Base-by-base conservation (phyloP, 805 yeast genomes). In the Candida yuanshanica region DNA sequence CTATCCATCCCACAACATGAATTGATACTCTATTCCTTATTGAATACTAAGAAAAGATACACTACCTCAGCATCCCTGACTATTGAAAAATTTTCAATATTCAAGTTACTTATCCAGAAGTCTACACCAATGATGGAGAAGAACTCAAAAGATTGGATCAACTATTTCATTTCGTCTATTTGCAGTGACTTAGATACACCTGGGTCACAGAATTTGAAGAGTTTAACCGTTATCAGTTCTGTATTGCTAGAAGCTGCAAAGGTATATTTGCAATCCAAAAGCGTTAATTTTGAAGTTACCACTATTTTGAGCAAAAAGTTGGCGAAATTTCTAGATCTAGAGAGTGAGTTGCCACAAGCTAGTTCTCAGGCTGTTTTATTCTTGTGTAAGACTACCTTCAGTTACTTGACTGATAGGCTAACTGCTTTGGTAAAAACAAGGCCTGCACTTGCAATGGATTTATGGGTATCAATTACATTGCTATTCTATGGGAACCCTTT, bases 121-220 rank as follows among this genome's bases (percentile, higher is more conserved):
- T 43, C 42, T 36, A 25, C 59, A 2, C 12, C 44, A 7, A 48
- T 56, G 50, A 56, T 56, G 61, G 59, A 53, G 35, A 56, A 53
- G 35, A 52, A 55, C 26, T 48, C 48, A 13, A 52, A 53, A 29
- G 35, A 37, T 13, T 56, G 61, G 61, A 7, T 53, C 14, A 18
- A 18, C 3, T 17, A 4, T n/a, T 10, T 31, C 21, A n/a, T 31
- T 9, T 10, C 20, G 7, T 16, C 31, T 27, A 27, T 27, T 11
- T 27, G 31, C 18, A 4, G 31, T 13, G 31, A 27, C 10, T 18
- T 27, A 14, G 31, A 27, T 14, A 14, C 18, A 14, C 18, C 18
- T 8, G 16, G 16, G n/a, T 16, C 31, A 14, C 18, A 14, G 11
- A 34, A 26, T 24, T 16, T 37, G 20, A 55, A 56, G 32, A 41